These are phyloP conservation scores for Fraxinus baroniana DNA, from an alignment of 305 asterid genomes.

Conservation along the genomic window DNA sequence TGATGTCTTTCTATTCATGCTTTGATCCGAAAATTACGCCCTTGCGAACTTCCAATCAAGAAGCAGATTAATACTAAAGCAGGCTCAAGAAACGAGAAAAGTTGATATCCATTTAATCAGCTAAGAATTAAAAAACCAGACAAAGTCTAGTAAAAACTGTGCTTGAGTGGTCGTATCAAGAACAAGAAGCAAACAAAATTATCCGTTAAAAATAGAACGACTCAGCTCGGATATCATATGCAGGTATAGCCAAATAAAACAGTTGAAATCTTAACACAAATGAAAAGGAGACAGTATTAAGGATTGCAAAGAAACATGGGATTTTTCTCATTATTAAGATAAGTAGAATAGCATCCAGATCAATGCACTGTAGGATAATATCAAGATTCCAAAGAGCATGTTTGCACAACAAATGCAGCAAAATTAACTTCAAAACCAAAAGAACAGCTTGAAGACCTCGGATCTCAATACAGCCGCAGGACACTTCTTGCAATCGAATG, in stretches of 20 bases:
- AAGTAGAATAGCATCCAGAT: constrained; percentile 33
- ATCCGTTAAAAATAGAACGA: not conserved
- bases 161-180: not conserved
- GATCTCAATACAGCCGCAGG: constrained; percentile 62
- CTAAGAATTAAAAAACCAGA: constrained; percentile 6
- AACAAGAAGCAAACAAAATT: not conserved
- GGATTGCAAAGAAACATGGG: not conserved
- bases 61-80: constrained; percentile 29
- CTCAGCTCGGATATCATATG: not conserved
- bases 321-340: constrained; percentile 41
- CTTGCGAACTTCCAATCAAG: constrained; percentile 35
- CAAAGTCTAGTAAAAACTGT: not conserved
- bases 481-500: constrained; percentile 79
- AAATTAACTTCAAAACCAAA: constrained; percentile 29
- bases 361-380: constrained; percentile 31
- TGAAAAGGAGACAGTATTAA: not conserved
- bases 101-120: constrained; percentile 9
- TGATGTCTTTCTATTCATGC: constrained; percentile 19
- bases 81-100: constrained; percentile 4
- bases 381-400: constrained; percentile 33
- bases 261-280: not conserved
- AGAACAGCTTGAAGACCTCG: constrained; percentile 41
- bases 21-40: constrained; percentile 32
- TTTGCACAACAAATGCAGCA: constrained; percentile 36
- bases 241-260: not conserved